phyloP scores from a whole-genome alignment of 2,329 filamentous ascomycete genomes.

The Paracamarosporium sp. region DNA sequence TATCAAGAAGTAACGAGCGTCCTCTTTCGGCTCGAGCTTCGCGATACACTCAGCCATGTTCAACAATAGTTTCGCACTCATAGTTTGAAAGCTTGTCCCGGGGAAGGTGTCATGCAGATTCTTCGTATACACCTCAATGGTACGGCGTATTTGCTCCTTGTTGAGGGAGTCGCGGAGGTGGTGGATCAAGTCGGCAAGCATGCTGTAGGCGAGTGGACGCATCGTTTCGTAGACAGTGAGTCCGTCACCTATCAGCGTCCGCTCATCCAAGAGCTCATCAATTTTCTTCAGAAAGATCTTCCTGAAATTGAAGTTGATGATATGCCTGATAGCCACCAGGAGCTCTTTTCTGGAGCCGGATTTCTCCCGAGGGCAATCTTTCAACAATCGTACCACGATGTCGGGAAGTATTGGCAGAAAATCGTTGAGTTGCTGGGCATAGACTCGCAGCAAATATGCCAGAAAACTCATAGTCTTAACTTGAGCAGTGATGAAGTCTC shows the following conservation, averaged over 20 bases:
- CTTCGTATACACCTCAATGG: slow-evolving; percentile 95
- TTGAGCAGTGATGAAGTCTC: slow-evolving; percentile 96
- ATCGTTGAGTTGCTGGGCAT: slow-evolving; percentile 84
- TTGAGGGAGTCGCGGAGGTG: slow-evolving; percentile 90
- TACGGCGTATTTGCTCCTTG: slow-evolving; percentile 91
- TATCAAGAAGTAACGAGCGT: slow-evolving; percentile 93
- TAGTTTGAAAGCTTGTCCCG: slow-evolving; percentile 98
- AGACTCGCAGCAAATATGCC: slow-evolving; percentile 88
- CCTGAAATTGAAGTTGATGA: slow-evolving; percentile 98
- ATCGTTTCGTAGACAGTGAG: slow-evolving; percentile 97
- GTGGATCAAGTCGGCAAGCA: slow-evolving; percentile 97
- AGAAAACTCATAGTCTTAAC: slow-evolving; percentile 99
- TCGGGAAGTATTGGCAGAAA: slow-evolving; percentile 85
- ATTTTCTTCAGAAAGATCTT: slow-evolving; percentile 95
- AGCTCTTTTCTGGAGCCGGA: slow-evolving; percentile 93
- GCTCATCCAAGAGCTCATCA: slow-evolving; percentile 91
- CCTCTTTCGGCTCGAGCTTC: slow-evolving; percentile 88
- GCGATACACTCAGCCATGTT: slow-evolving; percentile 99
- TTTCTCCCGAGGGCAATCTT: slow-evolving; percentile 94
- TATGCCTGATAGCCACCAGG: slow-evolving; percentile 93
- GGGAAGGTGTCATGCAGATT: slow-evolving; percentile 96
- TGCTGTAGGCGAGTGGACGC: slow-evolving; percentile 94
- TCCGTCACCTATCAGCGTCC: slow-evolving; percentile 92
- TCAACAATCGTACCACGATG: slow-evolving; percentile 87
- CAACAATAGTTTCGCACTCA: slow-evolving; percentile 95